phyloP scores from a whole-genome alignment of 139 green algal species.

The Eudorina sp. region DNA sequence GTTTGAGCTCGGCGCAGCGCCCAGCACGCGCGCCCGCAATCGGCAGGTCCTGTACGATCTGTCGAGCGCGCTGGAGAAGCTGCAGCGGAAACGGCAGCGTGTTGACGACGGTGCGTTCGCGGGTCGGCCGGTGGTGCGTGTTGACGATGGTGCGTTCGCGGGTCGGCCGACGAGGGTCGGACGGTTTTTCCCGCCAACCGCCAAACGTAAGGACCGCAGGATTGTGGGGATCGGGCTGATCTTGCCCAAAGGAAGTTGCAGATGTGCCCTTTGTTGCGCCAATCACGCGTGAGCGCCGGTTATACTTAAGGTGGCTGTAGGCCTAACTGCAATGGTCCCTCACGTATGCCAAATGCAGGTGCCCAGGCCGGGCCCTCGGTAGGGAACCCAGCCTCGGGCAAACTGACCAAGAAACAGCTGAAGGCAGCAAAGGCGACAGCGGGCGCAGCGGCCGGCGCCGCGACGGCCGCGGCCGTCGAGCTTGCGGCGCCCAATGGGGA shows the following conservation, averaged over 20 bases:
- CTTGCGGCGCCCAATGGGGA: neutral
- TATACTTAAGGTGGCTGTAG: no score
- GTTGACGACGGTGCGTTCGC: neutral
- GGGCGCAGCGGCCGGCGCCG: neutral
- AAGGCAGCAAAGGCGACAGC: conserved; percentile 24
- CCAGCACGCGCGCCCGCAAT: conserved; percentile 69
- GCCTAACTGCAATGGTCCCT: no score
- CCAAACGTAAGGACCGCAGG: no score
- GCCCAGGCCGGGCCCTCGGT: conserved; percentile 22
- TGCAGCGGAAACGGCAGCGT: conserved; percentile 44
- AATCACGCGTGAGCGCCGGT: no score
- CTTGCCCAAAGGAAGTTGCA: no score
- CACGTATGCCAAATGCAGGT: no score
- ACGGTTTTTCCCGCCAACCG: no score
- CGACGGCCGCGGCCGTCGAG: neutral
- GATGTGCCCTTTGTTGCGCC: no score
- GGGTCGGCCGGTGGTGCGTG: neutral
- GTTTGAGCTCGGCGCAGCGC: conserved; percentile 73
- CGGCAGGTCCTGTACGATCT: conserved; percentile 75
- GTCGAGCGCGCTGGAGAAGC: conserved; percentile 67
- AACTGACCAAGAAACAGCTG: conserved; percentile 38
- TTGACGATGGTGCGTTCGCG: neutral
- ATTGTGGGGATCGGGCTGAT: no score
- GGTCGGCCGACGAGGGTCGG: no score
- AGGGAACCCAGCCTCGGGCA: neutral